Evolutionary conservation across 2,329 filamentous ascomycete genomes (phyloP), one percentile per base, ranked within the genome.

Genomic region (Hymenoscyphus infarciens): DNA sequence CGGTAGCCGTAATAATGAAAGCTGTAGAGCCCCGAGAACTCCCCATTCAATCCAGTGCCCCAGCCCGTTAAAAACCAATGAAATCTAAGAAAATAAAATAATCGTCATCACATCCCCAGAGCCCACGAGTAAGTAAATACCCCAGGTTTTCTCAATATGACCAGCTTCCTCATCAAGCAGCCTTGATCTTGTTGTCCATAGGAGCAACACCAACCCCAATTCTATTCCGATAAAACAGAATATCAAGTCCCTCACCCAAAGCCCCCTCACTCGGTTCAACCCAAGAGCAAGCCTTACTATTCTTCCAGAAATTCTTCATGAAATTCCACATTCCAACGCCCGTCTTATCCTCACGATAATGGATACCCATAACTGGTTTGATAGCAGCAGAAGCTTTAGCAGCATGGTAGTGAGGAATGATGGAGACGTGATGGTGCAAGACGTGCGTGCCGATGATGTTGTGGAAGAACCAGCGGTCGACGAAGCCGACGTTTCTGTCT

Each of bases 381-480:
- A 98, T 96, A 73, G 93, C 93, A 71, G 97, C 93, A 71, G 87
- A 89, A 63, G 94, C 93, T 81, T 97, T 93, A 71, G 97, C 92
- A 74, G 93, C 94, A 77, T 97, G 84, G 81, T 98, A 98, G 81
- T 97, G 97, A 66, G 94, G 94, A 70, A 98, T 98, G 73, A 87
- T 91, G 79, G 90, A 94, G 76, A 98, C 87, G 79, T 97, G 97
- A 84, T 98, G 94, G 83, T 98, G 94, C 64, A 97, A 89, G 64
- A 98, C 94, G 80, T 98, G 94, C 56, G 94, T 97, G 83, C 97
- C 94, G 77, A 97, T 89, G 78, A 98, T 97, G 73, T 93, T 94
- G 83, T 98, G 94, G 76, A 97, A 83, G 66, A 98, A 83, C 71
- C 89, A 84, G 72, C 92, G 92, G 64, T 94, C 94, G 74, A 98